Evolutionary conservation across 805 yeast species (phyloP), one percentile per base, ranked within the genome.

Genomic region (Candida vartiovaarae): DNA sequence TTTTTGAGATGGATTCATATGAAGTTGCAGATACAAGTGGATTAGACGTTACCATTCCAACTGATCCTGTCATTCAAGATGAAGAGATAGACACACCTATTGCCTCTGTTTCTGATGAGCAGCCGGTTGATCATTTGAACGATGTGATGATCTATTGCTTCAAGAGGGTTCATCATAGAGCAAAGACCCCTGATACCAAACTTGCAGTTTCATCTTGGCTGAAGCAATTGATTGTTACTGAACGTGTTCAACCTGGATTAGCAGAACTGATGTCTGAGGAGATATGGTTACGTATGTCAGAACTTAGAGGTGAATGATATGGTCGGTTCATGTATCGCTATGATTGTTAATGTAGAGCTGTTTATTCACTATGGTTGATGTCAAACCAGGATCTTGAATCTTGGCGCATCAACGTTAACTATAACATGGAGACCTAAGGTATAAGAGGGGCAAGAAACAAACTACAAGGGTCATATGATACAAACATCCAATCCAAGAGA

Each of bases 231-330:
- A 56, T 62, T 2, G 58, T 56, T 4, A 69, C 72, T 30, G 89
- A 84, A 52, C 45, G 53, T 24, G 57, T 61, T 23, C 77, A 76
- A 44, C 82, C 84, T 1, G 93, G 93, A 0, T 66, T 84, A 36
- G 64, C 78, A 39, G 80, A 76, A 44, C 87, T 86, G 0, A 68
- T 84, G 7, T 64, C 80, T 7, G 87, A 84, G 59, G 91, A 84
- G 56, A 62, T 82, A 9, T 65, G 68, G 60, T 49, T 64, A 34
- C 57, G 72, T 28, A 56, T 71, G 60, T 41, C 41, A 15, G 45
- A 46, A 15, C 39, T 56, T 34, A 47, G 54, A 44, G 47, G 48
- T 24, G 39, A 38, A 24, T 36, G 26, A 35, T 35, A 24, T n/a
- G 20, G 20, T 15, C 20, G 20, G 20, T 15, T 15, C 20, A 1